These are phyloP conservation scores for Calocera viscosa DNA, from an alignment of 768 basidiomycete genomes.

Conservation along the genomic window DNA sequence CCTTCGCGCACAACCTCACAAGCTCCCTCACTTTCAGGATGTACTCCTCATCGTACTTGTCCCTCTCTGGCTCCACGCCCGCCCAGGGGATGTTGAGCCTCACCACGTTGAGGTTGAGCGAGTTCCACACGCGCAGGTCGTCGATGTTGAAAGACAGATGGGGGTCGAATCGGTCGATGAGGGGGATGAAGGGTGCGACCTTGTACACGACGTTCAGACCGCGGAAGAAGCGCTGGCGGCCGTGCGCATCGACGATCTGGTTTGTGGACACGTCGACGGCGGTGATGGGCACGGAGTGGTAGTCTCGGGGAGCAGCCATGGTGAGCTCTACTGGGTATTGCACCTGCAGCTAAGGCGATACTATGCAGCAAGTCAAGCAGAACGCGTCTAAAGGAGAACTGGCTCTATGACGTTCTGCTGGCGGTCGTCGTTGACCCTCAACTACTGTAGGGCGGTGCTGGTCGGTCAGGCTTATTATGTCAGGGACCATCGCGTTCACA, in stretches of 20 bases:
- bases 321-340: background rate
- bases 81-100: conserved; percentile 5
- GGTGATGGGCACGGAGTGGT: background rate
- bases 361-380: background rate
- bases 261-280: background rate
- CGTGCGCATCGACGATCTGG: conserved; percentile 1
- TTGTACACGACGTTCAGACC: conserved; percentile 7
- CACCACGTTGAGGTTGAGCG: conserved; percentile 2
- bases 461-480: background rate
- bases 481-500: background rate
- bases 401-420: background rate
- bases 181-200: conserved; percentile 4
- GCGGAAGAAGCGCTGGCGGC: conserved; percentile 1
- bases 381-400: background rate
- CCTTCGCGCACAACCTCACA: background rate
- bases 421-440: background rate
- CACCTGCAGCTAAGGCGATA: background rate
- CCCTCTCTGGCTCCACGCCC: background rate
- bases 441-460: background rate
- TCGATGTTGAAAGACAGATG: conserved; percentile 4
- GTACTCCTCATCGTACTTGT: conserved; percentile 6
- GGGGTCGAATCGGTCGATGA: background rate
- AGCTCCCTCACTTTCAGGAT: conserved; percentile 7
- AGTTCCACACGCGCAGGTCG: background rate
- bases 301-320: background rate